Evolutionary conservation across 805 yeast species (phyloP), one percentile per base, ranked within the genome.

Genomic region (Hanseniaspora guilliermondii): DNA sequence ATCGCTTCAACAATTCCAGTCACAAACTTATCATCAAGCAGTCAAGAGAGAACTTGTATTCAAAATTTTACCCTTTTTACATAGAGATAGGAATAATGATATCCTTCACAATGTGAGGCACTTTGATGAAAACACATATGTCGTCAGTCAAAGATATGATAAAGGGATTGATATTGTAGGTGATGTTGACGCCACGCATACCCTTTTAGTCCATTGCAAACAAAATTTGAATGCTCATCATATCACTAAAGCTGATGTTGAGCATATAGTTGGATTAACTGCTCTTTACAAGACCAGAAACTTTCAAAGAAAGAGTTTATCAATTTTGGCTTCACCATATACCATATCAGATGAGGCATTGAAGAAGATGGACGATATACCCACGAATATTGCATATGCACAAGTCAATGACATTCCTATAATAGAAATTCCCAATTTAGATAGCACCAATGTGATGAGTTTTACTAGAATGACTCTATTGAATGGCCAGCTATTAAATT

Each of bases 141-240:
- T 61, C 38, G 58, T 64, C 2, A 70, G 71, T 11, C 70, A 70
- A 12, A 62, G 66, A 4, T 60, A 64, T 56, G 71, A 68, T 56
- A 63, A 60, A 8, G 71, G 71, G 4, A 61, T 67, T 6, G 71
- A 68, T 58, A 60, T 68, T 2, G 57, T 55, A 12, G 69, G 68
- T 1, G 53, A 52, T 14, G 49, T 60, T 53, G 55, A 54, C n/a
- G 50, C 53, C 6, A 40, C 56, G 2, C 42, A 63, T 17, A 58
- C 58, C 32, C 41, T 65, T 30, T 45, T 65, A 4, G 64, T 66
- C 1, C 71, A 68, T 56, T 67, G 70, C 50, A 67, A 67, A 53
- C 46, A n/a, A 33, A 67, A 67, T 1, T 64, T 64, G 38, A 58
- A 56, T 11, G 54, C 49, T 7, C 56, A 63, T 16, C 66, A 65